These are phyloP conservation scores for Boletus patriciae DNA, from an alignment of 768 basidiomycete species.

Conservation along the genomic window DNA sequence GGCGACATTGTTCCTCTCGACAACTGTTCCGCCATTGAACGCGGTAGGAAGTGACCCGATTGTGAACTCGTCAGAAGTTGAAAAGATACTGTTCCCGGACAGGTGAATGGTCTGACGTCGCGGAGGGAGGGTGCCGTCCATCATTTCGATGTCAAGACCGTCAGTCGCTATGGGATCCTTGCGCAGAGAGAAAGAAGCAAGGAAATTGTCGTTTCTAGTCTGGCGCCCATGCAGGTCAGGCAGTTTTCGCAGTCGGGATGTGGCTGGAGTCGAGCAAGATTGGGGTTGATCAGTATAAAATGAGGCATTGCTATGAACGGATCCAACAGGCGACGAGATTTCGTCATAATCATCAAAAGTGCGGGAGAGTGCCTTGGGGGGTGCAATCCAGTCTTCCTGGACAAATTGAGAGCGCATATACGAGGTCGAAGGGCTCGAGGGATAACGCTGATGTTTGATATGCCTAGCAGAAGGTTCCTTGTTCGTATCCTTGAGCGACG, in stretches of 20 bases:
- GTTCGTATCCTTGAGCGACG: conserved; percentile 18
- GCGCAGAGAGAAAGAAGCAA: not conserved
- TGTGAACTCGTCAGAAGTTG: conserved; percentile 31
- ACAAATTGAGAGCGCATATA: conserved; percentile 28
- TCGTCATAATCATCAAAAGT: not conserved
- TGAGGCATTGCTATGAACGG: conserved; percentile 6
- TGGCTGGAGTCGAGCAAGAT: conserved; percentile 29
- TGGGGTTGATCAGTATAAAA: conserved; percentile 26
- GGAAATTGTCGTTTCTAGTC: not conserved
- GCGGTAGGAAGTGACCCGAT: conserved; percentile 7
- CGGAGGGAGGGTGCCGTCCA: conserved; percentile 6
- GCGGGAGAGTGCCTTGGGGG: conserved; percentile 9
- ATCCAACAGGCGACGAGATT: not conserved
- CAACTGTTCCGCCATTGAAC: not conserved
- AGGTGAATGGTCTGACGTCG: conserved; percentile 19
- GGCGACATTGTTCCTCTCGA: not conserved
- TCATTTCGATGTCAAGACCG: conserved; percentile 23
- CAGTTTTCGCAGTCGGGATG: conserved; percentile 2
- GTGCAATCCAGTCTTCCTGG: conserved; percentile 15
- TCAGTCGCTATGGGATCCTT: not conserved
- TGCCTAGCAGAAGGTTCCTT: conserved; percentile 11
- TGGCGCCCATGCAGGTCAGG: not conserved
- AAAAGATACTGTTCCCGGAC: conserved; percentile 30
- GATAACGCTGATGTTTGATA: conserved; percentile 19
- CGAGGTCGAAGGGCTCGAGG: conserved; percentile 23